phyloP scores from a whole-genome alignment of 306 rosid species.

The Parietaria judaica region DNA sequence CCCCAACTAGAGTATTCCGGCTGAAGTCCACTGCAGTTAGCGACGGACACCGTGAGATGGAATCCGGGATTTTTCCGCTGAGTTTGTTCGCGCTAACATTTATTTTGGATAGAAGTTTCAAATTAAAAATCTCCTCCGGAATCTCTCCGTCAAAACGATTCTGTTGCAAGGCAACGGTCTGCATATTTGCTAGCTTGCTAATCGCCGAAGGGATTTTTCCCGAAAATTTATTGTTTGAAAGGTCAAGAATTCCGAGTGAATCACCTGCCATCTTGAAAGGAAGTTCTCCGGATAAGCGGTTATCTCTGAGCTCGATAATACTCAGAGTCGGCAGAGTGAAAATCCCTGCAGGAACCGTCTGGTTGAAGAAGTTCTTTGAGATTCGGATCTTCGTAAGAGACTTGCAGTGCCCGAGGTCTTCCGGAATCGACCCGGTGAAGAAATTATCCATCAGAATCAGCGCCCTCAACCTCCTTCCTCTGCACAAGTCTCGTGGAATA shows the following conservation, averaged over 20 bases:
- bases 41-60: slow-evolving; percentile 33
- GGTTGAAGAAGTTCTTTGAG: slow-evolving; percentile 40
- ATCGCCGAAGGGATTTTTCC: slow-evolving; percentile 54
- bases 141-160: slow-evolving; percentile 49
- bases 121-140: slow-evolving; percentile 33
- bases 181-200: slow-evolving; percentile 39
- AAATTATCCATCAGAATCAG: slow-evolving; percentile 47
- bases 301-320: slow-evolving; percentile 39
- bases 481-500: slow-evolving; percentile 57
- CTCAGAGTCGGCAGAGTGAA: slow-evolving; percentile 37
- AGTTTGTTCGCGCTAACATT: slow-evolving; percentile 64
- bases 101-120: slow-evolving; percentile 22
- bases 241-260: slow-evolving; percentile 30
- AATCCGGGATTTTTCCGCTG: slow-evolving; percentile 41
- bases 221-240: slow-evolving; percentile 43
- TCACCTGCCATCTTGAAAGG: slow-evolving; percentile 37
- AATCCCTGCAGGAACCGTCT: slow-evolving; percentile 51
- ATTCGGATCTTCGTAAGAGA: slow-evolving; percentile 46
- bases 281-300: slow-evolving; percentile 46
- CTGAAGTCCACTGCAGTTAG: slow-evolving; percentile 48
- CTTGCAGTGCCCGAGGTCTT: slow-evolving; percentile 46
- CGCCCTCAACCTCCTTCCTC: slow-evolving; percentile 33
- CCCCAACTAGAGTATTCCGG: slow-evolving; percentile 40
- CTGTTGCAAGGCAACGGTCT: slow-evolving; percentile 36
- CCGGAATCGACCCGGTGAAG: slow-evolving; percentile 65